phyloP scores from a whole-genome alignment of 2,329 filamentous ascomycete species.

The Immersiporthe knoxdaviesiana region DNA sequence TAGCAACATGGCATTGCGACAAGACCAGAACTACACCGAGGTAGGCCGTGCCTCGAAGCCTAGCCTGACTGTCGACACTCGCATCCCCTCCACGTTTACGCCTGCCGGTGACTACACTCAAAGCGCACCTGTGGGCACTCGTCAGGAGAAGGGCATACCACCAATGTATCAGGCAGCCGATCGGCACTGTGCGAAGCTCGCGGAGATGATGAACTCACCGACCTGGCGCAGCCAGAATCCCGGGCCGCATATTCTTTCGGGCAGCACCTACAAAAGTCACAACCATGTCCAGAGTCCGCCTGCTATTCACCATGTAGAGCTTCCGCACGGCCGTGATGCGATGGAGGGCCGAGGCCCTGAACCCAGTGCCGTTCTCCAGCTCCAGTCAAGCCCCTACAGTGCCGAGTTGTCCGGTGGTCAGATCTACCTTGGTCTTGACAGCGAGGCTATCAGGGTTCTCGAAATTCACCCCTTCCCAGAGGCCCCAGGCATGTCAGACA shows the following conservation, averaged over 20 bases:
- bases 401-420: neutral
- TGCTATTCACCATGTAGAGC: neutral
- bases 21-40: neutral
- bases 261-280: neutral
- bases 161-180: slow-evolving; percentile 22
- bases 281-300: neutral
- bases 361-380: neutral
- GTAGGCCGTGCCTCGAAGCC: neutral
- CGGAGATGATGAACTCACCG: slow-evolving; percentile 26
- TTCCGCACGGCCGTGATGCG: neutral
- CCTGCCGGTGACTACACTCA: neutral
- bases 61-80: slow-evolving; percentile 24
- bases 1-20: slow-evolving; percentile 12
- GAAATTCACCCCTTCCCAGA: slow-evolving; percentile 21
- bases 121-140: slow-evolving; percentile 26
- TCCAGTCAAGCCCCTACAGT: neutral
- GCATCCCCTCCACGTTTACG: neutral
- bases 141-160: slow-evolving; percentile 18
- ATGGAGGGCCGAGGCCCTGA: neutral
- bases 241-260: neutral
- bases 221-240: slow-evolving; percentile 27
- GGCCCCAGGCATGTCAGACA: slow-evolving; percentile 8
- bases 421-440: slow-evolving; percentile 11
- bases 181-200: slow-evolving; percentile 22
- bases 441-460: slow-evolving; percentile 22